These are phyloP conservation scores for Malus hybrid DNA, from an alignment of 331 rosid species.

Conservation along the genomic window DNA sequence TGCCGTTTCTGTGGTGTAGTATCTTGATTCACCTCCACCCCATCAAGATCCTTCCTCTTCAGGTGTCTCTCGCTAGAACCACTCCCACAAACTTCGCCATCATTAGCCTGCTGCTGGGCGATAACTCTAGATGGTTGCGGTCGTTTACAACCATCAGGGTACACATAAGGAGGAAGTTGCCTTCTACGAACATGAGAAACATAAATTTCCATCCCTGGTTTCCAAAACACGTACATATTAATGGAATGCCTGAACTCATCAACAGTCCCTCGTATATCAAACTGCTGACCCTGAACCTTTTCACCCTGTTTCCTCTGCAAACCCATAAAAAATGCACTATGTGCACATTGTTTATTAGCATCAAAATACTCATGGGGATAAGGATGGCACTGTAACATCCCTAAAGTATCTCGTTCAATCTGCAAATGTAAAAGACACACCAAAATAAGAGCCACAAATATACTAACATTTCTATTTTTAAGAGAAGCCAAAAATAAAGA, in stretches of 20 bases:
- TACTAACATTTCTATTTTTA: background rate
- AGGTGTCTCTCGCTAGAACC: conserved; percentile 6
- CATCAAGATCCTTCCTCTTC: conserved; percentile 18
- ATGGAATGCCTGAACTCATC: conserved; percentile 85
- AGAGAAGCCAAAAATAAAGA: background rate
- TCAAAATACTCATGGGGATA: conserved; percentile 71
- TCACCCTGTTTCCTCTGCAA: conserved; percentile 84
- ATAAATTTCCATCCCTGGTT: conserved; percentile 79
- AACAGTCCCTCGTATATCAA: conserved; percentile 86
- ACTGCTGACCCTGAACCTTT: conserved; percentile 78
- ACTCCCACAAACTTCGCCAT: conserved; percentile 1
- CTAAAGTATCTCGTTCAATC: conserved; percentile 88
- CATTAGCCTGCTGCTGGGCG: conserved; percentile 33
- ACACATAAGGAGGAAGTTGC: conserved; percentile 78
- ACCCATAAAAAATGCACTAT: conserved; percentile 85
- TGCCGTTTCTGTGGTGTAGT: conserved; percentile 15
- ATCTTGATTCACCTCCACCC: conserved; percentile 3
- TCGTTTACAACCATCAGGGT: conserved; percentile 73
- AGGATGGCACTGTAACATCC: conserved; percentile 95
- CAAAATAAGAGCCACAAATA: background rate
- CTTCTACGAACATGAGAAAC: conserved; percentile 87
- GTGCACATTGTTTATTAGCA: conserved; percentile 65
- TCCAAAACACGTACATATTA: conserved; percentile 67
- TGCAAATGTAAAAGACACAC: conserved; percentile 23
- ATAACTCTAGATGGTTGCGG: conserved; percentile 41